These are phyloP conservation scores for Chrysoporthe cubensis DNA, from an alignment of 2,329 filamentous ascomycete genomes.

Conservation along the genomic window DNA sequence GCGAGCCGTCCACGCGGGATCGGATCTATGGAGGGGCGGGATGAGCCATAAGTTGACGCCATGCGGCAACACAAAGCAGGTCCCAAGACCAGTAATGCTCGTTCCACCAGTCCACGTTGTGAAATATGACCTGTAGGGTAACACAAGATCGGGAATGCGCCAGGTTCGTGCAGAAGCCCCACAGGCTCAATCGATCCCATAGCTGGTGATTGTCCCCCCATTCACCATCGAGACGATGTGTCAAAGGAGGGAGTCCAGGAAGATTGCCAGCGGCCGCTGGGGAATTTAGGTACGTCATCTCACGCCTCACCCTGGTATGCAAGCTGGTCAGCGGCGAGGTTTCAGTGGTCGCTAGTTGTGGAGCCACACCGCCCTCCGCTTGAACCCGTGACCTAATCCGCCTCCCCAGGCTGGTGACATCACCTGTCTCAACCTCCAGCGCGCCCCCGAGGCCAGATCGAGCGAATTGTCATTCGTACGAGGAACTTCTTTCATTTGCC, in stretches of 20 bases:
- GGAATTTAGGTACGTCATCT: constrained; percentile 2
- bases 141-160: background rate
- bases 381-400: background rate
- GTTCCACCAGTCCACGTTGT: background rate
- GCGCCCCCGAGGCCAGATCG: too few species aligned
- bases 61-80: constrained; percentile 21
- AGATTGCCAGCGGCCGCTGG: background rate
- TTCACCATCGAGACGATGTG: background rate
- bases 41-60: constrained; percentile 19
- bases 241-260: background rate
- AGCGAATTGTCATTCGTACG: too few species aligned
- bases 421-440: background rate
- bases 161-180: background rate
- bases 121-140: background rate
- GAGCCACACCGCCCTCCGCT: background rate
- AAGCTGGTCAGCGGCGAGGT: background rate
- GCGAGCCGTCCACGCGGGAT: background rate
- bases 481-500: too few species aligned
- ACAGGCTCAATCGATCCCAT: background rate
- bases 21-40: background rate
- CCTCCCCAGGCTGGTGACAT: background rate
- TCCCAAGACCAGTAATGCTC: constrained; percentile 19
- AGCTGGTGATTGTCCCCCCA: too few species aligned
- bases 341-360: background rate
- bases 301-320: background rate